A percentile compares a stretch with the other conserved stretches of the same genome.
These are phyloP conservation scores for Ustilago shanxiensis DNA, from an alignment of 1,284 basidiomycete species.

Conservation along the genomic window DNA sequence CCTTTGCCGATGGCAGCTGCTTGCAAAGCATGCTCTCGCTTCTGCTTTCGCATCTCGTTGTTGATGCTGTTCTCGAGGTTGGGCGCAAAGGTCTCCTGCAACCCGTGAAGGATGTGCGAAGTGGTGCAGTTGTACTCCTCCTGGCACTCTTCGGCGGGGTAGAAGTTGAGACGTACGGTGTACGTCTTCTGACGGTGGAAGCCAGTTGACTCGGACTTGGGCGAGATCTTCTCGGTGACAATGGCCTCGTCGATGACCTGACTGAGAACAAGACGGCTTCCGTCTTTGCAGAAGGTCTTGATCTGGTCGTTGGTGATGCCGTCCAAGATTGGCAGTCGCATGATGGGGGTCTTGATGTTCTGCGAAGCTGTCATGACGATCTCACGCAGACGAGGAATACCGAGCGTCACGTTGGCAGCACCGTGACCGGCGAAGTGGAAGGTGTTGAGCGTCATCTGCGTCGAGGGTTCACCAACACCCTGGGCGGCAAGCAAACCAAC, in stretches of 20 bases:
- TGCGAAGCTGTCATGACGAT: constrained; percentile 99
- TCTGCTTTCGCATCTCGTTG: constrained; percentile 86
- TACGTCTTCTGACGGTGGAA: constrained; percentile 82
- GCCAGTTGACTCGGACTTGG: constrained; percentile 75
- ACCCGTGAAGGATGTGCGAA: constrained; percentile 80
- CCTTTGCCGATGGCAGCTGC: constrained; percentile 80
- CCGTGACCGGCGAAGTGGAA: constrained; percentile 99
- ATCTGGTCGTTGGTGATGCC: constrained; percentile 70
- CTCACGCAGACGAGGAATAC: constrained; percentile 97
- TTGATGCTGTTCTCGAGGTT: constrained; percentile 87
- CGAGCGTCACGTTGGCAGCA: constrained; percentile 98
- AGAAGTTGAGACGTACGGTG: constrained; percentile 86
- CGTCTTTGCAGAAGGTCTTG: constrained; percentile 88
- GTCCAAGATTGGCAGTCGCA: constrained; percentile 79
- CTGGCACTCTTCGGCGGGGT: constrained; percentile 85
- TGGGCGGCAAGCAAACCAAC: constrained; percentile 98
- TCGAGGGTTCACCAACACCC: constrained; percentile 98
- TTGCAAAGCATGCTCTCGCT: constrained; percentile 84
- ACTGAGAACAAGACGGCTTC: constrained; percentile 86
- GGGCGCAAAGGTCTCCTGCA: constrained; percentile 84
- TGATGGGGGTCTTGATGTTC: constrained; percentile 98
- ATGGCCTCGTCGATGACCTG: constrained; percentile 88
- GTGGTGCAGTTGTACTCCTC: constrained; percentile 86
- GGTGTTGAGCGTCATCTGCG: constrained; percentile 99
- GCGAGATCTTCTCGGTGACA: constrained; percentile 83